Conservation (phyloP, 2,329 filamentous ascomycete genomes). For the Talaromyces sp. region DNA sequence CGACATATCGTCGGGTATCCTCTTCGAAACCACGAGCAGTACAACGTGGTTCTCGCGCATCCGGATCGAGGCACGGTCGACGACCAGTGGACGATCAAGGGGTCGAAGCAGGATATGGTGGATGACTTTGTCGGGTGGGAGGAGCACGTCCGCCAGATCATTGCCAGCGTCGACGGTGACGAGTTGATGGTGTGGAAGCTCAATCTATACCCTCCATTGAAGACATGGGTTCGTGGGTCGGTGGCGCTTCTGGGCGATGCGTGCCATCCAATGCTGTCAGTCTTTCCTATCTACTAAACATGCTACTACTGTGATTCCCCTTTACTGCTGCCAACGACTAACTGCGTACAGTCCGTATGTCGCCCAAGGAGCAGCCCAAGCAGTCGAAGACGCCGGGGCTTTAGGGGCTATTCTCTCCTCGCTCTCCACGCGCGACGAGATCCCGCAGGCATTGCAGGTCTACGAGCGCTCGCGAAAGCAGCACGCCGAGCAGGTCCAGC, state of each 20-base stretch:
- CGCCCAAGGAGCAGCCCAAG: constrained; percentile 44
- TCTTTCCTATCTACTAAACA: background rate
- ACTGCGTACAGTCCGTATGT: constrained; percentile 24
- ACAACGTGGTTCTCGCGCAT: constrained; percentile 60
- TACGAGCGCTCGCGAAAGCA: constrained; percentile 36
- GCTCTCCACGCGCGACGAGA: constrained; percentile 25
- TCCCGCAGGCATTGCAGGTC: constrained; percentile 29
- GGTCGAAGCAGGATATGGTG: constrained; percentile 57
- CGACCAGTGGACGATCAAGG: constrained; percentile 60
- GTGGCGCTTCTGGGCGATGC: constrained; percentile 39
- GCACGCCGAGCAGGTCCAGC: constrained; percentile 35
- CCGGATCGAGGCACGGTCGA: constrained; percentile 57
- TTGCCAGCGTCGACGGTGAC: constrained; percentile 56
- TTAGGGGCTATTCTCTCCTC: constrained; percentile 29
- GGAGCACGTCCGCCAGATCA: constrained; percentile 53
- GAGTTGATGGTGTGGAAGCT: constrained; percentile 36
- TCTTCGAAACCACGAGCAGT: constrained; percentile 60
- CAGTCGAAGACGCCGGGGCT: constrained; percentile 39
- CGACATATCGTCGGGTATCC: constrained; percentile 76
- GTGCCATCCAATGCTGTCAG: constrained; percentile 43
- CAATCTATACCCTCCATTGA: constrained; percentile 28
- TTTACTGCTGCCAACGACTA: background rate
- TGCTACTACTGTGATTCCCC: background rate
- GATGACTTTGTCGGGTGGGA: constrained; percentile 60
- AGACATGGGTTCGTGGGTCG: constrained; percentile 29